Conservation (phyloP, 2,329 filamentous ascomycete genomes). For the Colletotrichum filicis region DNA sequence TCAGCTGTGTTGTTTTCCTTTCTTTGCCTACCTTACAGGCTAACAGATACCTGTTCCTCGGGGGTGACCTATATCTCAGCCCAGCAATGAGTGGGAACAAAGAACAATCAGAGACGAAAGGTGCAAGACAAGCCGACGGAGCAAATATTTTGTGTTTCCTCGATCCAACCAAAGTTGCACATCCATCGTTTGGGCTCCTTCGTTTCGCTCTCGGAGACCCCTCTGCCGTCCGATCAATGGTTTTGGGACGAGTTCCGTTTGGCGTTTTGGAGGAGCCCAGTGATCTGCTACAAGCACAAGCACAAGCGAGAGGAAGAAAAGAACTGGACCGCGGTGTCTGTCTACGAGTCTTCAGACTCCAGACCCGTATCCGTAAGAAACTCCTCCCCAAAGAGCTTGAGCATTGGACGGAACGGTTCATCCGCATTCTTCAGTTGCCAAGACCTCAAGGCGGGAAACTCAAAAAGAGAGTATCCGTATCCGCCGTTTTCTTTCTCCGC, state of each 20-base stretch:
- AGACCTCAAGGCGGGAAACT: background rate
- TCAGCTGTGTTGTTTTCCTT: background rate
- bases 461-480: background rate
- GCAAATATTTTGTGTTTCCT: conserved; percentile 7
- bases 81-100: background rate
- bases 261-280: background rate
- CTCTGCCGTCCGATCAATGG: conserved; percentile 15
- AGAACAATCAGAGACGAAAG: background rate
- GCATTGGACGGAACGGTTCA: conserved; percentile 14
- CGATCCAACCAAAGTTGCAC: background rate
- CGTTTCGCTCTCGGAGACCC: conserved; percentile 4
- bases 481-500: background rate
- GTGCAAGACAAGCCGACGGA: background rate
- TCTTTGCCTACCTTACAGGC: background rate
- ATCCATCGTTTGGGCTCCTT: background rate
- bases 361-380: background rate
- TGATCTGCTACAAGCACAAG: background rate
- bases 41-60: background rate
- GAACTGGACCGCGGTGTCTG: background rate
- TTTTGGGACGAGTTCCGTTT: background rate
- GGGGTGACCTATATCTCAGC: background rate
- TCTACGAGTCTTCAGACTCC: background rate
- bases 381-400: background rate
- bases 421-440: conserved; percentile 2
- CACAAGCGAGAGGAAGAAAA: background rate